Conservation (phyloP, 345 rosid species). For the Camelina laxa region DNA sequence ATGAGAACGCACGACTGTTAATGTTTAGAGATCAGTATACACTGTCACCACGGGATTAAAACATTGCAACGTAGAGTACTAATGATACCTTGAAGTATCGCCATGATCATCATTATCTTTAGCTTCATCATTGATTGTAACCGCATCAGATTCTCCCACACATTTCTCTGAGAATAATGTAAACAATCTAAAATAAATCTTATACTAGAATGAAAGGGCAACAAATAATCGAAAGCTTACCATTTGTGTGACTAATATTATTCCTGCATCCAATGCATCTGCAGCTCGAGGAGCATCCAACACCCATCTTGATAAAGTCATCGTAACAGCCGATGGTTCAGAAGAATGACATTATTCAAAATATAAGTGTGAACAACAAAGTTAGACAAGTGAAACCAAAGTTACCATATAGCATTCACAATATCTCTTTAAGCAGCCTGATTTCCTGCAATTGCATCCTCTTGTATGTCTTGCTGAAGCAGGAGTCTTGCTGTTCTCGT, state of each 20-base stretch:
- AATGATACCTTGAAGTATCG: constrained; percentile 4
- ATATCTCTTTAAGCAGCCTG: constrained; percentile 77
- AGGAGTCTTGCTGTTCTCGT: constrained; percentile 64
- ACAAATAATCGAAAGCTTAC: constrained; percentile 43
- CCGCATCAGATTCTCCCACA: constrained; percentile 13
- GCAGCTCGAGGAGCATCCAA: constrained; percentile 74
- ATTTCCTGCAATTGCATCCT: constrained; percentile 87
- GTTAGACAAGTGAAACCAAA: constrained; percentile 24
- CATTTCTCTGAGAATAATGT: constrained; percentile 23
- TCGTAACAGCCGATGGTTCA: constrained; percentile 36
- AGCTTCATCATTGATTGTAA: constrained; percentile 3
- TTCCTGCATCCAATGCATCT: constrained; percentile 77
- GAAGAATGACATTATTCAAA: constrained; percentile 3
- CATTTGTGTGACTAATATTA: constrained; percentile 51
- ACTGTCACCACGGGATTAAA: neutral
- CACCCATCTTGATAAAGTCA: constrained; percentile 57
- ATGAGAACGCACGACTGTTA: neutral
- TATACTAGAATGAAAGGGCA: neutral
- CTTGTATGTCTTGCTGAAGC: constrained; percentile 76
- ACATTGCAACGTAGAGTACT: neutral
- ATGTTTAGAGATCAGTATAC: neutral
- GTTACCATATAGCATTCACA: constrained; percentile 82
- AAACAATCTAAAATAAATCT: constrained; percentile 4
- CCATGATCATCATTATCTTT: constrained; percentile 10
- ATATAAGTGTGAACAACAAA: neutral